These are phyloP conservation scores for Raphanus sativus DNA, from an alignment of 345 rosid species.

Conservation along the genomic window DNA sequence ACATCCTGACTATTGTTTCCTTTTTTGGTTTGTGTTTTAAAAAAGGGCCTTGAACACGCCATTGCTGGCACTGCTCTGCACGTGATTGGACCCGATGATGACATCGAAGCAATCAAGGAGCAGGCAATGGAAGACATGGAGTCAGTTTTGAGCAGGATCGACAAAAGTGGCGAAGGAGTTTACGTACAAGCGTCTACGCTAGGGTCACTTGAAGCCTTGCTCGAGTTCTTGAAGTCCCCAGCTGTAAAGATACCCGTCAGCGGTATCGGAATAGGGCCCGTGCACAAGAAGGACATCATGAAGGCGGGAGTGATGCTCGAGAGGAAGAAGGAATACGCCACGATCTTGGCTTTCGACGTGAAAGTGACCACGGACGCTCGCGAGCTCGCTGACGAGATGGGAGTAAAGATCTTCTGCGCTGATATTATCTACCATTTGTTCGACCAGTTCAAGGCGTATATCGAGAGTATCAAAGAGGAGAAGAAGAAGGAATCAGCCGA, in stretches of 20 bases:
- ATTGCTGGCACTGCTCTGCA: conserved; percentile 90
- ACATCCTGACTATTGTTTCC: conserved; percentile 16
- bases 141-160: conserved; percentile 81
- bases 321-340: conserved; percentile 87
- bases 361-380: conserved; percentile 90
- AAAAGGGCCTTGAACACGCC: conserved; percentile 90
- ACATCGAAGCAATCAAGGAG: conserved; percentile 69
- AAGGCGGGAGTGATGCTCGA: conserved; percentile 94
- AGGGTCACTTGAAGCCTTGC: conserved; percentile 93
- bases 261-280: conserved; percentile 87
- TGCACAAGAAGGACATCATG: conserved; percentile 91
- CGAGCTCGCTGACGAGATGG: conserved; percentile 81
- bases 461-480: conserved; percentile 80
- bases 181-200: conserved; percentile 94
- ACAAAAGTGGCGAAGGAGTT: conserved; percentile 89
- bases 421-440: conserved; percentile 94
- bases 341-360: conserved; percentile 95
- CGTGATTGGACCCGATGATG: conserved; percentile 77
- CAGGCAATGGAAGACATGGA: conserved; percentile 81
- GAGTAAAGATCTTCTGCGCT: conserved; percentile 92
- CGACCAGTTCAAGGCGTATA: conserved; percentile 87
- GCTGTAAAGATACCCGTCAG: conserved; percentile 90
- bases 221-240: conserved; percentile 86
- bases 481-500: conserved; percentile 90
- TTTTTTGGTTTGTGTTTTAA: conserved; percentile 13